phyloP scores from a whole-genome alignment of 2,329 filamentous ascomycete genomes.

The Alternaria incomplexa region DNA sequence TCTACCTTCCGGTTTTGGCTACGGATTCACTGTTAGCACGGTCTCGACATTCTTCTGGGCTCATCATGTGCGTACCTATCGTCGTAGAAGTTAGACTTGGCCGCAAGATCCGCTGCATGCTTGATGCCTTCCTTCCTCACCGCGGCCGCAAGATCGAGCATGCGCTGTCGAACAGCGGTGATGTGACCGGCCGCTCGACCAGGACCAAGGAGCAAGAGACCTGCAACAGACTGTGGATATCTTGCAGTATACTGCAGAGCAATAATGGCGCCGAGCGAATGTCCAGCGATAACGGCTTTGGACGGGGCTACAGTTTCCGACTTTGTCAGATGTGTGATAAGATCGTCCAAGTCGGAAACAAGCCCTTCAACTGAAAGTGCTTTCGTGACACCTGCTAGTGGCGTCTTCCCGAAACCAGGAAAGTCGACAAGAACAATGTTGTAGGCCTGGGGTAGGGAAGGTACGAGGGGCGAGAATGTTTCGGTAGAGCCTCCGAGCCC shows the following conservation, averaged over 20 bases:
- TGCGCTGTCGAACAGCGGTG: constrained; percentile 7
- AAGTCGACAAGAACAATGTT: neutral
- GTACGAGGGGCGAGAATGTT: neutral
- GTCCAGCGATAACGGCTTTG: neutral
- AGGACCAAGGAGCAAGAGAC: neutral
- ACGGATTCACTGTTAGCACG: neutral
- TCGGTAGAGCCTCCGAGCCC: neutral
- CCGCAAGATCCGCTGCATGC: constrained; percentile 1
- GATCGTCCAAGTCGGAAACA: neutral
- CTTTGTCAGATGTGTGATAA: too few species aligned
- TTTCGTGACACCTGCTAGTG: neutral
- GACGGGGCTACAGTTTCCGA: too few species aligned
- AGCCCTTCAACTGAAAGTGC: neutral
- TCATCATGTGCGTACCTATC: neutral
- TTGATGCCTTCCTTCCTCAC: constrained; percentile 7
- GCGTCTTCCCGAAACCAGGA: neutral
- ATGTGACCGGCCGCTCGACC: constrained; percentile 9
- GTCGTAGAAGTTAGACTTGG: neutral
- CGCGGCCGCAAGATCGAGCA: constrained; percentile 7
- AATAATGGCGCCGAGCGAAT: neutral
- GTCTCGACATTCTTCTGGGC: too few species aligned
- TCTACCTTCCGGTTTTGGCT: neutral
- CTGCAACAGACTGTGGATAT: neutral
- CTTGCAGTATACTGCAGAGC: neutral
- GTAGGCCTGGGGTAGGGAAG: neutral